A percentile compares a stretch with the other conserved stretches of the same genome.
Conservation (phyloP, 2,329 filamentous ascomycete genomes). For the Penicillium sumatraense region DNA sequence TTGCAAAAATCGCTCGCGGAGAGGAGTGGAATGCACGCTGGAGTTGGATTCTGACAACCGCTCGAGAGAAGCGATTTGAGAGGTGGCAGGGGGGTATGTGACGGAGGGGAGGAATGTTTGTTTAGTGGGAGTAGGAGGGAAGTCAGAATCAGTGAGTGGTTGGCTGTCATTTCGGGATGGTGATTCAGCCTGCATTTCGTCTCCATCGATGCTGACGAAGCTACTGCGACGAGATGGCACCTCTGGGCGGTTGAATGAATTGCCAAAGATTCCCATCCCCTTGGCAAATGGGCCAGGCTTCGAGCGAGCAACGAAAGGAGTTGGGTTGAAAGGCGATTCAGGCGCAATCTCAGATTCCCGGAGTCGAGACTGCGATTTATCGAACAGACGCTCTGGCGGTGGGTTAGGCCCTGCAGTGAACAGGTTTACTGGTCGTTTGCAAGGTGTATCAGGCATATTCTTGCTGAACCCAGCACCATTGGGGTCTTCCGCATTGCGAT, state of each 20-base stretch:
- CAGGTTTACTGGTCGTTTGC: conserved; percentile 78
- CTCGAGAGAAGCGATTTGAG: conserved; percentile 40
- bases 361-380: conserved; percentile 66
- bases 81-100: conserved; percentile 38
- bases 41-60: conserved; percentile 37
- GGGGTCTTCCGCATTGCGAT: conserved; percentile 75
- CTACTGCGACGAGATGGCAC: conserved; percentile 67
- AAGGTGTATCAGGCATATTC: conserved; percentile 90
- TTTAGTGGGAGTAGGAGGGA: conserved; percentile 95
- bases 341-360: conserved; percentile 76
- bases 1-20: conserved; percentile 59
- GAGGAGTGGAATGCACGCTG: conserved; percentile 57
- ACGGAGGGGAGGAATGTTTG: conserved; percentile 43
- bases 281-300: conserved; percentile 71
- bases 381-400: conserved; percentile 62
- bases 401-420: conserved; percentile 66
- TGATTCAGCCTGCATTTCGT: conserved; percentile 67
- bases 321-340: conserved; percentile 78
- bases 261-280: conserved; percentile 66
- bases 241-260: conserved; percentile 53
- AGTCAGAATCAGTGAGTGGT: conserved; percentile 66
- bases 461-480: conserved; percentile 58
- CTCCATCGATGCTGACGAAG: conserved; percentile 79
- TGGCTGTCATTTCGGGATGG: conserved; percentile 62
- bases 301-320: conserved; percentile 59